These are phyloP conservation scores for Glaciozyma martinii DNA, from an alignment of 768 basidiomycete species.

Conservation along the genomic window DNA sequence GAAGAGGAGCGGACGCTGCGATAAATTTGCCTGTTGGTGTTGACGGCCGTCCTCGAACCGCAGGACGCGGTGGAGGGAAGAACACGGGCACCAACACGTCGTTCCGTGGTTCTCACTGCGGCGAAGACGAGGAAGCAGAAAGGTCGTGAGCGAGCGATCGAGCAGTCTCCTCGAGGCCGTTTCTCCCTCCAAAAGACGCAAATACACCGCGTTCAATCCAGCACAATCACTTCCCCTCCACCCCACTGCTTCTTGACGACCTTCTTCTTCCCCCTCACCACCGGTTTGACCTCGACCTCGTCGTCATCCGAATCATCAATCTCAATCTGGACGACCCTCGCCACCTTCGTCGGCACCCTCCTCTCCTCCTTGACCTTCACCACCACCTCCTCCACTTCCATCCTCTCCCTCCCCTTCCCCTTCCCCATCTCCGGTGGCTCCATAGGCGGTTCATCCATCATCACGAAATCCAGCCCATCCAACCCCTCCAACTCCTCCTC, in stretches of 20 bases:
- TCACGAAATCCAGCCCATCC: background rate
- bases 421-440: background rate
- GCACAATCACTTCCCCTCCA: background rate
- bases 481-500: background rate
- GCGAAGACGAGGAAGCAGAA: too few species aligned
- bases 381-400: background rate
- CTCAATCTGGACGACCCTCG: slow-evolving; percentile 43
- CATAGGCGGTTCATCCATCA: background rate
- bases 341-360: too few species aligned
- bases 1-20: too few species aligned
- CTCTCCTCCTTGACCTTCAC: background rate
- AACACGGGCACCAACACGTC: too few species aligned
- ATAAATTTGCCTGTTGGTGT: too few species aligned
- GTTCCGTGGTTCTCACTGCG: too few species aligned
- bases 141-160: too few species aligned
- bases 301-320: slow-evolving; percentile 57
- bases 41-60: too few species aligned
- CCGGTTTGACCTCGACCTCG: background rate
- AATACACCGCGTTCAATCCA: background rate
- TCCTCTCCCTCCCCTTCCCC: background rate
- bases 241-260: background rate
- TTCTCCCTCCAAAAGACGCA: too few species aligned
- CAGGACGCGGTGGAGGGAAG: too few species aligned
- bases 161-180: too few species aligned
- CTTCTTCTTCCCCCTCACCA: background rate